Evolutionary conservation across 2,329 filamentous ascomycete genomes (phyloP), one percentile per base, ranked within the genome.

Genomic region (Botrytis pseudocinerea): DNA sequence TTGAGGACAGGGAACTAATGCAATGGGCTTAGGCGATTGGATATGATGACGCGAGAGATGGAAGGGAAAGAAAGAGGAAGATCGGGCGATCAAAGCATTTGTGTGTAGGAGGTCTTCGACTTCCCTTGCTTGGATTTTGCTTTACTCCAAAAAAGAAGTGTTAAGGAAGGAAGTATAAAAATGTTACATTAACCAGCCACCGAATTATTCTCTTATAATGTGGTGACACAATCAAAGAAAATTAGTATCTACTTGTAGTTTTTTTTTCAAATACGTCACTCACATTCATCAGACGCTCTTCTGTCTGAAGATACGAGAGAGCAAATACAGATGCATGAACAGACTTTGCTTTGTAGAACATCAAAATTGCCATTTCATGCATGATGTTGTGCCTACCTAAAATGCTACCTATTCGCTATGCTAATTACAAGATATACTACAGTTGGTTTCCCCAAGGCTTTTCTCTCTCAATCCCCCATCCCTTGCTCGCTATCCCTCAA

Each of bases 401-500:
- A 48, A 59, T 71, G 66, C 68, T 73, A 73, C 66, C 68, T 71
- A 71, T 54, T 68, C 59, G 74, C 77, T 76, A 78, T 74, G 71
- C 77, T 75, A 73, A 74, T 74, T 76, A 73, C 71, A 74, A 59
- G 57, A 64, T 71, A 74, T 76, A 70, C 74, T 75, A 69, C 70
- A 69, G 71, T 57, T 57, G 65, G n/a, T 71, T 59, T 70, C 68
- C 71, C 70, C 75, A 73, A 64, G 60, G 73, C 70, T 75, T 73
- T 73, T 74, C 74, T 48, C 73, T 74, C 73, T 75, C 44, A 75
- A 75, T 75, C 74, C 76, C 75, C 74, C 64, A 28, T 74, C 75
- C 76, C 75, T 78, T 78, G 74, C 78, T 79, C 74, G 76, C 78
- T 68, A 75, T 73, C 48, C 51, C 46, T 57, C 18, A 54, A 69